Base-by-base conservation (phyloP, 140 eudicot genomes). In the Flaveria floridana region DNA sequence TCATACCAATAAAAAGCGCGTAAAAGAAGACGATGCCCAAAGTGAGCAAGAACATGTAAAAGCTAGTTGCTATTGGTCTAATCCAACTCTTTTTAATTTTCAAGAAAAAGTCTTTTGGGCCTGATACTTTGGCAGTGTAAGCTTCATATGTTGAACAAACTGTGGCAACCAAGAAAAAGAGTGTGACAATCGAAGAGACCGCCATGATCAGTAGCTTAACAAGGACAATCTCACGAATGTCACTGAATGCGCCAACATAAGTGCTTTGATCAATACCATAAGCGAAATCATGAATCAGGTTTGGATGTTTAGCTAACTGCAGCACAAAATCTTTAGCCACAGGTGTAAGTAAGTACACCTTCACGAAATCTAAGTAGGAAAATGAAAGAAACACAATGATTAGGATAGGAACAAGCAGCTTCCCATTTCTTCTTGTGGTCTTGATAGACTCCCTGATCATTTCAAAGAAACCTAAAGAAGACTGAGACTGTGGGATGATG, bases 141-240 rank as follows among this genome's bases (percentile, higher is more conserved):
- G 89, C 84, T 76, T 78, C 84, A 15, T 16, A 78, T 0, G 86
- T 58, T 8, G 87, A 80, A n/a, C 78, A 50, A 61, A 80, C 42
- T 7, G 65, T 66, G 39, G 79, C 71, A 26, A 76, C 69, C 76
- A 76, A 71, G 80, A 79, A 83, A 59, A 80, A 21, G 2, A 82
- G 66, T 67, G 67, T 19, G 41, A 77, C 58, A 1, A 77, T 20
- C 4, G 68, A 82, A 50, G 70, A 30, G 44, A 68, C 34, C 4
- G 65, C 14, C 44, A 48, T 25, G 77, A 73, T 16, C 71, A 67
- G 12, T 68, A 77, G 34, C 19, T 82, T 65, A 9, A 57, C 73
- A 41, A 68, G 79, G 20, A 82, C 63, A 7, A 77, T 65, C 37
- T 75, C 72, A 0, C 82, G 76, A 68, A 72, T 16, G 23, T 47